Percentiles rank a stretch among this genome's conserved stretches.
phyloP scores from a whole-genome alignment of 164 flowering plant genomes.

The Stephania japonica region DNA sequence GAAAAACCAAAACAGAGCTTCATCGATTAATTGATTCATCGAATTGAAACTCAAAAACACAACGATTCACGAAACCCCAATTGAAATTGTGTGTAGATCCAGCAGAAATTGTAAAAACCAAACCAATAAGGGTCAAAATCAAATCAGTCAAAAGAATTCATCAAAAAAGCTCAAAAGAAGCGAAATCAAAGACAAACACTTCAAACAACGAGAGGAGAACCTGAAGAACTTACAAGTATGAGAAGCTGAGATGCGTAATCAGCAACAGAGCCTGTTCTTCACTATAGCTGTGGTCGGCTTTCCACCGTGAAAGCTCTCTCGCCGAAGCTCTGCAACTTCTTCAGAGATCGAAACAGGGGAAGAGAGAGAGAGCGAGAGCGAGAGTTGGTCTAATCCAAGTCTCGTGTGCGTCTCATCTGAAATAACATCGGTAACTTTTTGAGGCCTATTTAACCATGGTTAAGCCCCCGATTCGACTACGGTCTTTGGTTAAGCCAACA shows the following conservation, averaged over 20 bases:
- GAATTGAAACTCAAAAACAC: background rate
- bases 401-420: background rate
- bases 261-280: too few relatives aligned
- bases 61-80: background rate
- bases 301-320: constrained; percentile 12
- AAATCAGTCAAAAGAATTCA: background rate
- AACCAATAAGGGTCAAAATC: background rate
- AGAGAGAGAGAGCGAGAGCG: constrained; percentile 6
- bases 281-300: constrained; percentile 2
- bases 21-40: too few relatives aligned
- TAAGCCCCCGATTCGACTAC: background rate
- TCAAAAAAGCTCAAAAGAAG: background rate
- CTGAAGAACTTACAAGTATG: background rate
- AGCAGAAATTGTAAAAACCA: background rate
- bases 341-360: background rate
- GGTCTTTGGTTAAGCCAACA: background rate
- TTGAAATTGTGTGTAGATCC: background rate
- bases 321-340: background rate
- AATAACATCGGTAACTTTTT: constrained; percentile 6
- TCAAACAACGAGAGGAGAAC: background rate
- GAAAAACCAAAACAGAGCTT: background rate
- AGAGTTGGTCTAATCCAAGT: constrained; percentile 1
- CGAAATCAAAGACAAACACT: background rate
- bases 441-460: constrained; percentile 1
- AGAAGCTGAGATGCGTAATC: background rate